phyloP scores from a whole-genome alignment of 768 basidiomycete species.

The Termitomyces titanicus region DNA sequence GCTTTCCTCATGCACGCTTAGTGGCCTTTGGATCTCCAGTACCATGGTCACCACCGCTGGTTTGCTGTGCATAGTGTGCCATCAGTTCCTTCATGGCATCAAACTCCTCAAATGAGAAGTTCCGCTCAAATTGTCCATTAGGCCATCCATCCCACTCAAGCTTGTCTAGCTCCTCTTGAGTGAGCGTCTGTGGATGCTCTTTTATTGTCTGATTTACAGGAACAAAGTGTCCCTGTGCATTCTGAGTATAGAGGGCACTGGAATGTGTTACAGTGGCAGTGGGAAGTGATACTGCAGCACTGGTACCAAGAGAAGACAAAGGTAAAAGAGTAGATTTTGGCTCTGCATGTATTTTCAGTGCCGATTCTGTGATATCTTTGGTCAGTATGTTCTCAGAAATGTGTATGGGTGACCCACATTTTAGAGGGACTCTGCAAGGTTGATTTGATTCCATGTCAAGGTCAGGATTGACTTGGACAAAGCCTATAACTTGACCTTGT shows the following conservation, averaged over 20 bases:
- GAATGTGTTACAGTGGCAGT: too few relatives aligned
- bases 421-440: too few relatives aligned
- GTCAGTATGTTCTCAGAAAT: too few relatives aligned
- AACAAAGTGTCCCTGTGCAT: neutral
- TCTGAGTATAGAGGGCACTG: neutral
- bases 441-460: too few relatives aligned
- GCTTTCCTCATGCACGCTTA: neutral
- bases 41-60: slow-evolving; percentile 15
- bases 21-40: neutral
- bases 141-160: slow-evolving; percentile 22
- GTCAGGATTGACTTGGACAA: too few relatives aligned
- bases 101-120: slow-evolving; percentile 11
- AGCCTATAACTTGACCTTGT: too few relatives aligned
- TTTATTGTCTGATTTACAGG: neutral
- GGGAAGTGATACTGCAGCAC: too few relatives aligned
- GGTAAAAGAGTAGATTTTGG: too few relatives aligned
- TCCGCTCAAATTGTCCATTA: slow-evolving; percentile 13
- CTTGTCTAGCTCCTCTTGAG: neutral
- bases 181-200: neutral
- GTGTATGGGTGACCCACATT: too few relatives aligned
- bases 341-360: too few relatives aligned
- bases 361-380: too few relatives aligned
- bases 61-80: slow-evolving; percentile 16
- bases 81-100: slow-evolving; percentile 5
- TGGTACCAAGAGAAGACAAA: too few relatives aligned